Evolutionary conservation across 2,329 filamentous ascomycete genomes (phyloP).

Genomic region (Cordyceps javanica): DNA sequence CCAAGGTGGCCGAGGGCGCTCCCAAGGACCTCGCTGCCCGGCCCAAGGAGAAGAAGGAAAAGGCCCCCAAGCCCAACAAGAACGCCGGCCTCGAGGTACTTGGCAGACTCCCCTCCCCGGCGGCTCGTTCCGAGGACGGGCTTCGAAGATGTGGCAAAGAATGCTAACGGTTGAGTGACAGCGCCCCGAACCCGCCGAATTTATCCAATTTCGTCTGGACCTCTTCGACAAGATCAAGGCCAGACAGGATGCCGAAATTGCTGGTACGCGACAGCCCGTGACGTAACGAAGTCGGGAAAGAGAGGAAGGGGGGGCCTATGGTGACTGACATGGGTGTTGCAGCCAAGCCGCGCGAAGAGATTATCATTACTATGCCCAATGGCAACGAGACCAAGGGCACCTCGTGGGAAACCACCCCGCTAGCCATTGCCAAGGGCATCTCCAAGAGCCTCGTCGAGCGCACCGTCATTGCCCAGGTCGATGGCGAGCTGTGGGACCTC

Average conservation of each 20-base stretch:
- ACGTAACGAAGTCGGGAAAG: too few relatives aligned
- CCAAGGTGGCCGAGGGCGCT: conserved; percentile 29
- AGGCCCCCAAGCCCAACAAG: conserved; percentile 49
- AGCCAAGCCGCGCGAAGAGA: conserved; percentile 64
- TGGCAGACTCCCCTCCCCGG: too few relatives aligned
- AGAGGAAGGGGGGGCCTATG: background rate
- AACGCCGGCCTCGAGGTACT: conserved; percentile 48
- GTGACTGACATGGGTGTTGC: conserved; percentile 30
- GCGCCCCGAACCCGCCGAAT: conserved; percentile 56
- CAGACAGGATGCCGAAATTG: conserved; percentile 69
- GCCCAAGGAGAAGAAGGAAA: conserved; percentile 30
- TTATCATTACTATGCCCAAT: conserved; percentile 67
- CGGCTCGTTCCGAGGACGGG: conserved; percentile 13
- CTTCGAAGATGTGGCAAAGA: conserved; percentile 10
- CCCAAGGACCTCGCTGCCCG: conserved; percentile 29
- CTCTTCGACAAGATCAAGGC: conserved; percentile 87
- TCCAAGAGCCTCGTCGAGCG: conserved; percentile 80
- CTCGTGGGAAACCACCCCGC: conserved; percentile 88
- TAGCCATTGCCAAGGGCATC: conserved; percentile 68
- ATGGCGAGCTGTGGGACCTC: conserved; percentile 86
- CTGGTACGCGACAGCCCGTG: conserved; percentile 25
- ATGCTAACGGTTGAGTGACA: conserved; percentile 22
- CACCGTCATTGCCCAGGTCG: conserved; percentile 78
- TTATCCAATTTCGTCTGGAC: conserved; percentile 75
- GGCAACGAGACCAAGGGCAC: conserved; percentile 67